Conservation (phyloP, 768 basidiomycete genomes). For the Lyophyllum shimeji region DNA sequence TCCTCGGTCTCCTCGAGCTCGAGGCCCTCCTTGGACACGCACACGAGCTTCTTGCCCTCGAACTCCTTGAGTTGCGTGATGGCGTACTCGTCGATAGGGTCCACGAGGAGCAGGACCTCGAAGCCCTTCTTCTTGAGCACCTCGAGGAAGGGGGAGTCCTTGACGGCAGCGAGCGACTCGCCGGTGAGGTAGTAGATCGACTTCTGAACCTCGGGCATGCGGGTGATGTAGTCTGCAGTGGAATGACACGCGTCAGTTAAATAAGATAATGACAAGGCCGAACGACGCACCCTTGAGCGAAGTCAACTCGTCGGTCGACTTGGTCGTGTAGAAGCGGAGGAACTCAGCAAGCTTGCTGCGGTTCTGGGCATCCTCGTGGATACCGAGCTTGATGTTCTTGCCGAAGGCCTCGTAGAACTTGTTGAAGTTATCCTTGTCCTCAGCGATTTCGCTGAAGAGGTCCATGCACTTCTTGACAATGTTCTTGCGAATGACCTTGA, state of each 20-base stretch:
- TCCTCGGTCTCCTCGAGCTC: slow-evolving; percentile 99
- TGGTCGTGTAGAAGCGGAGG: slow-evolving; percentile 98
- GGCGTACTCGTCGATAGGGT: slow-evolving; percentile 99
- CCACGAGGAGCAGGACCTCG: slow-evolving; percentile 95
- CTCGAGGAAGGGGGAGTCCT: slow-evolving; percentile 98
- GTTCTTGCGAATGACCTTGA: slow-evolving; percentile 99
- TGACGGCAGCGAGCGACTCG: slow-evolving; percentile 88
- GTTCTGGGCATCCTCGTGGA: slow-evolving; percentile 99
- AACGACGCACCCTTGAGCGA: slow-evolving; percentile 80
- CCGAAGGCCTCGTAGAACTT: slow-evolving; percentile 99
- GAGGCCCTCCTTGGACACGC: slow-evolving; percentile 98
- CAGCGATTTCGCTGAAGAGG: slow-evolving; percentile 91
- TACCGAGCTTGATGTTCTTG: slow-evolving; percentile 99
- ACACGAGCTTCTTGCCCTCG: slow-evolving; percentile 95
- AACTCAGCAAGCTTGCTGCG: slow-evolving; percentile 99
- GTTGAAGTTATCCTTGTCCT: slow-evolving; percentile 98
- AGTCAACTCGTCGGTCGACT: slow-evolving; percentile 84
- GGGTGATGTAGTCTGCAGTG: slow-evolving; percentile 90
- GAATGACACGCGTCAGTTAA: neutral
- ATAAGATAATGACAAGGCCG: neutral
- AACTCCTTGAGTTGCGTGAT: slow-evolving; percentile 99
- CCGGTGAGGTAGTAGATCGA: slow-evolving; percentile 99
- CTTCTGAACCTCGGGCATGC: slow-evolving; percentile 99
- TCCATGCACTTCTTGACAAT: slow-evolving; percentile 98
- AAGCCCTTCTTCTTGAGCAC: slow-evolving; percentile 99